phyloP scores from a whole-genome alignment of 306 rosid genomes.

The Cucumis melo region DNA sequence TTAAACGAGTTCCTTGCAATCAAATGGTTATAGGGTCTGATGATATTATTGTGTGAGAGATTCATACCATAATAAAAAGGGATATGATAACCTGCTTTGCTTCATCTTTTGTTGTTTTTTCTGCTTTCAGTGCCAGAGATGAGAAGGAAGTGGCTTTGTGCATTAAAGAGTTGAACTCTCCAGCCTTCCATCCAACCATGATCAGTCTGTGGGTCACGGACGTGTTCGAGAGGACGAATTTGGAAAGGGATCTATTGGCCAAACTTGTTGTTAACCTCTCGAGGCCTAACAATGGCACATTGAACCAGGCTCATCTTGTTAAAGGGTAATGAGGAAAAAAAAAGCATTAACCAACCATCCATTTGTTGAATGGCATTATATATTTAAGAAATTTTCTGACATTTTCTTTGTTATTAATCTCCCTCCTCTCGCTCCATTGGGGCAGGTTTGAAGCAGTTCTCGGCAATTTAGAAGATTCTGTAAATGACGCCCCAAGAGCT shows the following conservation, averaged over 20 bases:
- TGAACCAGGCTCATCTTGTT: slow-evolving; percentile 49
- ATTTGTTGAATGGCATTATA: background rate
- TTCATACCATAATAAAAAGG: background rate
- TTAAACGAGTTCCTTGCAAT: background rate
- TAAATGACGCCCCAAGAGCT: slow-evolving; percentile 83
- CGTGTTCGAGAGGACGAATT: slow-evolving; percentile 75
- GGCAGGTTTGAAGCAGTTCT: slow-evolving; percentile 64
- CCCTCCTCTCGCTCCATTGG: background rate
- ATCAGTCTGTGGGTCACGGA: slow-evolving; percentile 70
- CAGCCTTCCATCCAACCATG: slow-evolving; percentile 73
- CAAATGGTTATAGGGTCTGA: background rate
- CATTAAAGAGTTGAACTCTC: slow-evolving; percentile 61
- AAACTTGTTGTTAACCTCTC: slow-evolving; percentile 50
- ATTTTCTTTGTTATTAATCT: background rate
- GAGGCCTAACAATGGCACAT: slow-evolving; percentile 31
- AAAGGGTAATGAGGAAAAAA: slow-evolving; percentile 42
- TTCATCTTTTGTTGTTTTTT: background rate
- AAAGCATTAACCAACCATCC: background rate
- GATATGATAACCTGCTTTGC: background rate
- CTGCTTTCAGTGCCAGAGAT: slow-evolving; percentile 64
- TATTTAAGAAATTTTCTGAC: background rate
- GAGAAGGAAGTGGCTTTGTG: slow-evolving; percentile 58
- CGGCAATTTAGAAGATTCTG: slow-evolving; percentile 53
- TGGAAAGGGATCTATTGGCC: slow-evolving; percentile 60
- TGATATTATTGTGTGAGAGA: background rate